Evolutionary conservation across 306 rosid species (phyloP).

Genomic region (Cucumis sativus): DNA sequence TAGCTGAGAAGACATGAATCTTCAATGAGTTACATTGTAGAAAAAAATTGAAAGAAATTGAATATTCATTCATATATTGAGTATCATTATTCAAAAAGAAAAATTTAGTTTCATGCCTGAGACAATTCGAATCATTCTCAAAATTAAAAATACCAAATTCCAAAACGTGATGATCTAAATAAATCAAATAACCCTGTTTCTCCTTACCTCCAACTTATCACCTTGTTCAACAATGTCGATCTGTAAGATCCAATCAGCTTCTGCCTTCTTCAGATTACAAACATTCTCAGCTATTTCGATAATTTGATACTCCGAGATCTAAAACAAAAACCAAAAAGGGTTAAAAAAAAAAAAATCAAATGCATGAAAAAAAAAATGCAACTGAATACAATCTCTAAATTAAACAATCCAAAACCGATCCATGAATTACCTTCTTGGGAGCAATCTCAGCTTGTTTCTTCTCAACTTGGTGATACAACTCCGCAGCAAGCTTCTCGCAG

Average conservation of each 20-base stretch:
- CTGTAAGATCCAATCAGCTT: constrained; percentile 88
- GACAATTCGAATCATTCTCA: neutral
- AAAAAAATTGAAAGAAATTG: neutral
- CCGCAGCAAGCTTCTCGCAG: constrained; percentile 74
- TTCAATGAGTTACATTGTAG: neutral
- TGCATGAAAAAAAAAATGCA: neutral
- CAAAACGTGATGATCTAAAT: neutral
- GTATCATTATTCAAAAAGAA: neutral
- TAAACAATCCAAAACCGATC: neutral
- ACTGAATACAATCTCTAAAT: constrained; percentile 11
- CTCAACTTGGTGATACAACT: constrained; percentile 53
- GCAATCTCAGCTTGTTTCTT: constrained; percentile 62
- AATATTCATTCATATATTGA: neutral
- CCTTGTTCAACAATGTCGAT: constrained; percentile 75
- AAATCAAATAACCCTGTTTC: neutral
- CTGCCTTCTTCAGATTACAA: constrained; percentile 78
- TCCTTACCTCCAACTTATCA: constrained; percentile 58
- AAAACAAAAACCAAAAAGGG: constrained; percentile 9
- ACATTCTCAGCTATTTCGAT: constrained; percentile 92
- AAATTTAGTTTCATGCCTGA: neutral
- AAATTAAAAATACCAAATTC: neutral
- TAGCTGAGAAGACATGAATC: constrained; percentile 32
- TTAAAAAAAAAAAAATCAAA: neutral
- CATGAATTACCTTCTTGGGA: constrained; percentile 62
- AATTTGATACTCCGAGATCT: constrained; percentile 86